Evolutionary conservation across 441 rosid genomes (phyloP), one percentile per base, ranked within the genome.

Genomic region (Syzygium malaccense): DNA sequence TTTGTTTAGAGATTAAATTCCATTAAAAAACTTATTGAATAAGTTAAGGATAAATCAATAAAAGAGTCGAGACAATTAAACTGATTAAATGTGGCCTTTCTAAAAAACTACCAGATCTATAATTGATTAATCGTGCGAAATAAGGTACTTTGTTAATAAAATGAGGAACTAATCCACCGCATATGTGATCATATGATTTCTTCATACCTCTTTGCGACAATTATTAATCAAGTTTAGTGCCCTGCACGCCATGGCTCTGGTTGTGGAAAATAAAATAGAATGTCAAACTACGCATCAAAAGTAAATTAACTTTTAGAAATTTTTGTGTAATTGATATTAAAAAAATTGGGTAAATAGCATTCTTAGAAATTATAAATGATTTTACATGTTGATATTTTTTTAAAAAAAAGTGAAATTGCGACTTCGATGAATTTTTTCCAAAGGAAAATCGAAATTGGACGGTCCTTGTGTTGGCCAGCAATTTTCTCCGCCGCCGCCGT

Each of bases 101-200:
- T 4, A 8, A 4, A 23, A 56, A 20, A 53, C 1, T 1, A 56
- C 0, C 8, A 20, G 11, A 8, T 20, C 0, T 23, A 20, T 8
- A 20, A 56, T 8, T 56, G 4, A 56, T 56, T 23, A 56, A 56
- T 20, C 3, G 5, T 9, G 7, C 8, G 25, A 56, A 56, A 56
- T 9, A 23, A 56, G 11, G 60, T 26, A 56, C 60, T 56, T 56
- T 56, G 13, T 8, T 56, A 12, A 56, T 56, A 12, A 53, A 14
- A 53, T 53, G 4, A 49, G 14, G 53, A 49, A 49, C 14, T 10
- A 10, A 49, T 12, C 14, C 14, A 12, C 53, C 1, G 4, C 53
- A 11, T 49, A 23, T 7, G 57, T 7, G 25, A 55, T 55, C 10
- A 56, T 8, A 23, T 56, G 12, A 23, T 56, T 20, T 56, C 12